These are phyloP conservation scores for Graphilbum sp. DNA, from an alignment of 2,329 filamentous ascomycete genomes.

Conservation along the genomic window DNA sequence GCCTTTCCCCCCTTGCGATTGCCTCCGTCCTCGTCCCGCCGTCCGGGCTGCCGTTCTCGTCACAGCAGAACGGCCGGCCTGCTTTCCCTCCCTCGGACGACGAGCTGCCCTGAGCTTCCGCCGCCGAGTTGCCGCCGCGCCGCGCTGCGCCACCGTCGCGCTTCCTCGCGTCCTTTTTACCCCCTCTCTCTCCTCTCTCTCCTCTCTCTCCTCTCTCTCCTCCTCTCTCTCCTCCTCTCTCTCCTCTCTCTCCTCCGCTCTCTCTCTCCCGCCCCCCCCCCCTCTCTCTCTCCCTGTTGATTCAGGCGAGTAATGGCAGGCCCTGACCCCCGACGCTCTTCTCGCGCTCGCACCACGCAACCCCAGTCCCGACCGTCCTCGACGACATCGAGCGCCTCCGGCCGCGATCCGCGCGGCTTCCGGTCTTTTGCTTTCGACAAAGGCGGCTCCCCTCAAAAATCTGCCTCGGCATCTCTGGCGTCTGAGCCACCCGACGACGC, in stretches of 20 bases:
- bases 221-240: not conserved
- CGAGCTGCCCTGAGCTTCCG: too few relatives aligned
- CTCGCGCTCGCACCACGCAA: slow-evolving; percentile 71
- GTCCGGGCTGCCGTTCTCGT: too few relatives aligned
- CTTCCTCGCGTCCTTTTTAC: too few relatives aligned
- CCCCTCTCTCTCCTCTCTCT: not conserved
- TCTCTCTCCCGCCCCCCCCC: not conserved
- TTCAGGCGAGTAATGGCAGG: slow-evolving; percentile 38
- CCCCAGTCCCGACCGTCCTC: slow-evolving; percentile 63
- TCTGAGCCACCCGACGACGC: slow-evolving; percentile 52
- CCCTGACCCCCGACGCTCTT: slow-evolving; percentile 68
- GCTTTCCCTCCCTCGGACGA: too few relatives aligned
- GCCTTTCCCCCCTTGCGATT: not conserved
- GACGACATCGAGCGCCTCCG: slow-evolving; percentile 57
- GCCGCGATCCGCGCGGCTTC: slow-evolving; percentile 57
- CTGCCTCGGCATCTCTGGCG: slow-evolving; percentile 57
- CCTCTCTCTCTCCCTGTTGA: slow-evolving; percentile 9
- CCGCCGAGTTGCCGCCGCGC: too few relatives aligned
- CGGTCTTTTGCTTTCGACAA: slow-evolving; percentile 56
- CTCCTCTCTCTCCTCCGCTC: not conserved
- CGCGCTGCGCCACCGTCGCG: too few relatives aligned
- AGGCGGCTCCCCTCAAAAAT: slow-evolving; percentile 57
- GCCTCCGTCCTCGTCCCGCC: too few relatives aligned
- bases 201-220: not conserved
- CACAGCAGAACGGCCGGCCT: too few relatives aligned